Evolutionary conservation across 805 yeast species (phyloP).

Genomic region (Phaffomyces thermotolerans): DNA sequence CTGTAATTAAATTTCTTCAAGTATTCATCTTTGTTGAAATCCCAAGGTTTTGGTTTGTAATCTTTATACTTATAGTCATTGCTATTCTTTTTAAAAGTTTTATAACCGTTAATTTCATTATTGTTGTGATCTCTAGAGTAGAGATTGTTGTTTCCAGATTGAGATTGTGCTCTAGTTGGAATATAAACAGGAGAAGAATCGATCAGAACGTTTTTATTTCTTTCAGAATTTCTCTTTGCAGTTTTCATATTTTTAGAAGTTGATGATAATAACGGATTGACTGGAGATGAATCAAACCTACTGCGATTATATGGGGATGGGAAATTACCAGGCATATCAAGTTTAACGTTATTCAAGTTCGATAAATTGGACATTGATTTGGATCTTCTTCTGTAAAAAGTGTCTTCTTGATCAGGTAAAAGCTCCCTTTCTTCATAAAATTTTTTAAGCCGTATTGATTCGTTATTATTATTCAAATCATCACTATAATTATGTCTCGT

Average conservation of each 20-base stretch:
- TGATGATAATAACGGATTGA: slow-evolving; percentile 5
- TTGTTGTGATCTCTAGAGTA: too few species aligned
- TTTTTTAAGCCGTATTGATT: neutral
- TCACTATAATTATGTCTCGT: neutral
- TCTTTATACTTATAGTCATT: too few species aligned
- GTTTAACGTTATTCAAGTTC: neutral
- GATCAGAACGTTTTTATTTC: slow-evolving; percentile 4
- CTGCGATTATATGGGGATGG: slow-evolving; percentile 16
- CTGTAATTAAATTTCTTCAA: too few species aligned
- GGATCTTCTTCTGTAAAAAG: slow-evolving; percentile 6
- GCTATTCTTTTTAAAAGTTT: too few species aligned
- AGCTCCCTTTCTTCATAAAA: slow-evolving; percentile 17
- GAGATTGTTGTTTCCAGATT: neutral
- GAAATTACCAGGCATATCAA: slow-evolving; percentile 21
- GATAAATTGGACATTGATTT: slow-evolving; percentile 3
- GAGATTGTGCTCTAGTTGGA: slow-evolving; percentile 10
- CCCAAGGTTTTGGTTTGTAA: too few species aligned
- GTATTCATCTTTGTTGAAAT: too few species aligned
- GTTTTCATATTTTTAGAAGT: slow-evolving; percentile 8
- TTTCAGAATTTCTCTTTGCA: slow-evolving; percentile 3
- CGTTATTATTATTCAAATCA: neutral
- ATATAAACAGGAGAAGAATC: slow-evolving; percentile 10
- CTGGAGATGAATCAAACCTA: slow-evolving; percentile 2
- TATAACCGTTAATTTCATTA: too few species aligned
- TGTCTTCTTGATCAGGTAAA: slow-evolving; percentile 10